Conservation (phyloP, 2,329 filamentous ascomycete species). For the Penicillium sp. region DNA sequence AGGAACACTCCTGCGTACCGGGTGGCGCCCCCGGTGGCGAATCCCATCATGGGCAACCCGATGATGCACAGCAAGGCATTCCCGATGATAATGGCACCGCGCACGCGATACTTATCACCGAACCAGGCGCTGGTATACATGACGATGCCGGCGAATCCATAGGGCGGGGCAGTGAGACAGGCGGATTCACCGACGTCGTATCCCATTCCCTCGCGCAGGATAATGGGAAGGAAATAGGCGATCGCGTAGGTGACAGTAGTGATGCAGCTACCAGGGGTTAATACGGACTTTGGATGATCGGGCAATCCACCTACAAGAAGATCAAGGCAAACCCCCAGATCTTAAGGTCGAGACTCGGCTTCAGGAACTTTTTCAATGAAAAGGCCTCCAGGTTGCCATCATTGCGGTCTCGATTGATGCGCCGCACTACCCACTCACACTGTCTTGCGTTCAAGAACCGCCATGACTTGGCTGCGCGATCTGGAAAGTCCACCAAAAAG, state of each 20-base stretch:
- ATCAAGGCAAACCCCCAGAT: constrained; percentile 52
- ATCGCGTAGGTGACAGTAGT: constrained; percentile 72
- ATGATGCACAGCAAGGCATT: constrained; percentile 63
- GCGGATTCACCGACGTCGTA: constrained; percentile 60
- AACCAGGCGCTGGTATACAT: constrained; percentile 57
- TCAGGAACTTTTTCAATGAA: constrained; percentile 45
- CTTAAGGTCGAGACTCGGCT: constrained; percentile 46
- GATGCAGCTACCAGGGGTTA: constrained; percentile 49
- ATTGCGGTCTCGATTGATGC: constrained; percentile 49
- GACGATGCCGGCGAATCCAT: constrained; percentile 58
- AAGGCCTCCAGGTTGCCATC: constrained; percentile 49
- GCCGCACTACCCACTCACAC: constrained; percentile 44
- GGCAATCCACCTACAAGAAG: constrained; percentile 36
- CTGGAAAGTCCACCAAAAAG: constrained; percentile 38
- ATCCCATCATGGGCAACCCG: constrained; percentile 68
- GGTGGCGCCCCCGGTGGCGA: constrained; percentile 50
- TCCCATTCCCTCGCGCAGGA: constrained; percentile 57
- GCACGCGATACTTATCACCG: constrained; percentile 60
- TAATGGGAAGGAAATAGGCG: constrained; percentile 72
- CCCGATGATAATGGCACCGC: constrained; percentile 60
- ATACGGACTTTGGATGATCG: neutral
- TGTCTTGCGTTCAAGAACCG: constrained; percentile 39
- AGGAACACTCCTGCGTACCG: constrained; percentile 72
- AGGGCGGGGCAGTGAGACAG: constrained; percentile 66
- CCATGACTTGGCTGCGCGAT: constrained; percentile 29